phyloP scores from a whole-genome alignment of 2,329 filamentous ascomycete species.

The Simplicillium sp. region DNA sequence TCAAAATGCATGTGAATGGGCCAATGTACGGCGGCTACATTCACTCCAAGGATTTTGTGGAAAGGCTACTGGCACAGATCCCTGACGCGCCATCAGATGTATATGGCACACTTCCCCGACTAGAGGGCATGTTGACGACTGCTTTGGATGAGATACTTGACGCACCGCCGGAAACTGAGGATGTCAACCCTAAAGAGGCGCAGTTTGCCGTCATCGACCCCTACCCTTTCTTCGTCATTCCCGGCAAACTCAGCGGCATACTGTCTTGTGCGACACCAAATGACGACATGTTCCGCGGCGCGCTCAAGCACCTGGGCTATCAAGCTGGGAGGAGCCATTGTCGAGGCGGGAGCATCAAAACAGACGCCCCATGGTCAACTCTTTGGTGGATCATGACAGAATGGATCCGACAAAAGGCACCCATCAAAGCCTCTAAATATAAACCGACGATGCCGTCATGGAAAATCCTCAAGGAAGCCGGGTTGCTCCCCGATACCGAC shows the following conservation, averaged over 20 bases:
- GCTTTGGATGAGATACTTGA: conserved; percentile 65
- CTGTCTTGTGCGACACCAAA: conserved; percentile 72
- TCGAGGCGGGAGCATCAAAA: conserved; percentile 83
- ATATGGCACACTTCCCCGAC: conserved; percentile 71
- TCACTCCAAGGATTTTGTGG: conserved; percentile 76
- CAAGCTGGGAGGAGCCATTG: conserved; percentile 78
- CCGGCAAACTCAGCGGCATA: conserved; percentile 63
- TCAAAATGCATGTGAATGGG: conserved; percentile 77
- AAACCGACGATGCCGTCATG: conserved; percentile 63
- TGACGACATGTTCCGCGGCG: conserved; percentile 72
- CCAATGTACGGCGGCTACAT: conserved; percentile 93
- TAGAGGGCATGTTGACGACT: conserved; percentile 86
- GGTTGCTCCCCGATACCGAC: conserved; percentile 22
- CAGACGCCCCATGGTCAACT: conserved; percentile 80
- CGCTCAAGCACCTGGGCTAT: conserved; percentile 73
- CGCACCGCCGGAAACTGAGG: conserved; percentile 22
- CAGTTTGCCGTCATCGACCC: conserved; percentile 59
- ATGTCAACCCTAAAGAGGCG: conserved; percentile 27
- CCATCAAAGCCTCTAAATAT: conserved; percentile 64
- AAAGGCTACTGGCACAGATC: conserved; percentile 65
- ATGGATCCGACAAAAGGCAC: conserved; percentile 74
- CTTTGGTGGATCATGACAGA: conserved; percentile 92
- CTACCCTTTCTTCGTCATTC: conserved; percentile 80
- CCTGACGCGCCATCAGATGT: conserved; percentile 55
- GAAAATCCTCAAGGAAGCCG: conserved; percentile 46